Evolutionary conservation across 257 asterid species (phyloP).

Genomic region (Solanum sejunctum): DNA sequence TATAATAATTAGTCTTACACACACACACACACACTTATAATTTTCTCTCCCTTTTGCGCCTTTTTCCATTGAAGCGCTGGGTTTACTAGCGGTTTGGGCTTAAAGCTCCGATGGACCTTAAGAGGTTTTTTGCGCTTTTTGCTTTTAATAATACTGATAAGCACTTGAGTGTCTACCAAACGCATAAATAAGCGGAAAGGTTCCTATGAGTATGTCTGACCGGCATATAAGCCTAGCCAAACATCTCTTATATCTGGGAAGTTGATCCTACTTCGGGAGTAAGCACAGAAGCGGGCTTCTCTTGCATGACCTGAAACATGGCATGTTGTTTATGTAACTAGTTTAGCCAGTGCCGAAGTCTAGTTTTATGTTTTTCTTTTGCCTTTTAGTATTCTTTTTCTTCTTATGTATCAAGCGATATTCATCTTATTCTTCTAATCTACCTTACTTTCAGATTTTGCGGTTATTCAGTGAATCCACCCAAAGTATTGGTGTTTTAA

Average conservation of each 20-base stretch:
- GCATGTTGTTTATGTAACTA: background rate
- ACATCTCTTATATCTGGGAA: background rate
- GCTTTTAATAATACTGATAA: background rate
- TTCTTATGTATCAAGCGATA: background rate
- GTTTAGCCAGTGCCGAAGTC: background rate
- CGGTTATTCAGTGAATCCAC: slow-evolving; percentile 95
- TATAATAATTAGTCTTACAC: too few species aligned
- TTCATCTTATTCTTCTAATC: background rate
- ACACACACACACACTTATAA: too few species aligned
- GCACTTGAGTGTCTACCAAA: background rate
- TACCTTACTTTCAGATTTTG: slow-evolving; percentile 55
- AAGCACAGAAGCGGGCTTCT: background rate
- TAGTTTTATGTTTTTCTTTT: background rate
- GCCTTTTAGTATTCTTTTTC: background rate
- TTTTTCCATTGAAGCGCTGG: too few species aligned
- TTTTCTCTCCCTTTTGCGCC: too few species aligned
- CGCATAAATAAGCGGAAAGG: background rate
- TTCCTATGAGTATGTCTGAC: background rate
- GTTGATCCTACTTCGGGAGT: background rate
- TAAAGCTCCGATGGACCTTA: too few species aligned
- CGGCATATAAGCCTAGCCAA: background rate
- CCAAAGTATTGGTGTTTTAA: slow-evolving; percentile 69
- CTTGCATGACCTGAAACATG: background rate
- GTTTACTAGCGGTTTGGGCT: too few species aligned
- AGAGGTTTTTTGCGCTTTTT: too few species aligned